phyloP scores from a whole-genome alignment of 2,329 filamentous ascomycete genomes.

The Claviceps sp. region DNA sequence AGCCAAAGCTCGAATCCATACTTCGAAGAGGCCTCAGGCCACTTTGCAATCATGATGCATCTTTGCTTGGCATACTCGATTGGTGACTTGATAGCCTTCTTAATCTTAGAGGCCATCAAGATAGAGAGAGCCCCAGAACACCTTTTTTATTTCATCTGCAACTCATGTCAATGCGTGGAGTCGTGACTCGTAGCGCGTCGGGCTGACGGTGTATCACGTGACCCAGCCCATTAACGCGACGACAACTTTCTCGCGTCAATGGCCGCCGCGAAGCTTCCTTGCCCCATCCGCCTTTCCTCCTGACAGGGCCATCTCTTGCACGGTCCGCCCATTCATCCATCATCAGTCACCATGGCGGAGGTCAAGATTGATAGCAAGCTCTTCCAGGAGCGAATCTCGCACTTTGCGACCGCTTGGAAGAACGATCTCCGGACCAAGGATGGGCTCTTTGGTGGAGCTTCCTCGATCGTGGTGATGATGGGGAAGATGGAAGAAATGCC shows the following conservation, averaged over 20 bases:
- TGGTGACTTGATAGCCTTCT: no score
- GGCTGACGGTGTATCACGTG: slow-evolving; percentile 21
- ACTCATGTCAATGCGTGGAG: neutral
- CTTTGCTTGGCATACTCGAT: no score
- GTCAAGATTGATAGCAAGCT: slow-evolving; percentile 90
- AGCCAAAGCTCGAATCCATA: no score
- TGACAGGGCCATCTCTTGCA: slow-evolving; percentile 5
- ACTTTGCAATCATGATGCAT: no score
- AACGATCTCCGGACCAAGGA: slow-evolving; percentile 83
- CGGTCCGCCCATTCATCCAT: slow-evolving; percentile 17
- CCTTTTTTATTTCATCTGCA: no score
- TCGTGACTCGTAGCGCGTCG: neutral
- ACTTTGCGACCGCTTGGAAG: slow-evolving; percentile 88
- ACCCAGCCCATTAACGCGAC: slow-evolving; percentile 28
- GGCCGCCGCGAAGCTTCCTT: slow-evolving; percentile 13
- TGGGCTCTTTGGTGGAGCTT: slow-evolving; percentile 70
- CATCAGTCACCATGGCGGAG: slow-evolving; percentile 48
- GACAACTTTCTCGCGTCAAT: slow-evolving; percentile 24
- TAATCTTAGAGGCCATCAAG: no score
- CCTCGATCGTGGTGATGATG: slow-evolving; percentile 80
- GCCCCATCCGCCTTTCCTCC: slow-evolving; percentile 6
- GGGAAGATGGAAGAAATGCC: slow-evolving; percentile 86
- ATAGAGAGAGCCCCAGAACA: no score
- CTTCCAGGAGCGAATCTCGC: slow-evolving; percentile 86
- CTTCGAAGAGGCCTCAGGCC: no score